Percentiles rank a stretch among this genome's conserved stretches.
These are phyloP conservation scores for Botrytis cinerea DNA, from an alignment of 2,329 filamentous ascomycete genomes.

Conservation along the genomic window DNA sequence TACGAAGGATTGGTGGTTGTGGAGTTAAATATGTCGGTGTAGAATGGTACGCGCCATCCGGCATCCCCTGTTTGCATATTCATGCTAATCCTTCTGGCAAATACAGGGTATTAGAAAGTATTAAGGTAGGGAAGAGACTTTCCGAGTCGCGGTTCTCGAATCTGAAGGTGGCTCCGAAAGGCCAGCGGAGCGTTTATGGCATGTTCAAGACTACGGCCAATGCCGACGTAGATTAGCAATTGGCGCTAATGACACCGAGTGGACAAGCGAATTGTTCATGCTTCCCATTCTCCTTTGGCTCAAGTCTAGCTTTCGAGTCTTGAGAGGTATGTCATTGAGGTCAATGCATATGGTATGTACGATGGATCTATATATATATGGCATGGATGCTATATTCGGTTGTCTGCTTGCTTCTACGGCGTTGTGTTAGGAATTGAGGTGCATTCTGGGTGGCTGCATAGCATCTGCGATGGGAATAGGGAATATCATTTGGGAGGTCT, in stretches of 20 bases:
- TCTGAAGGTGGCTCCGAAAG: constrained; percentile 60
- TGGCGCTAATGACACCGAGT: constrained; percentile 17
- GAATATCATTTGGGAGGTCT: not conserved
- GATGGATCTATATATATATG: constrained; percentile 25
- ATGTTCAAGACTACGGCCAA: constrained; percentile 45
- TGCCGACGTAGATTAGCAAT: constrained; percentile 23
- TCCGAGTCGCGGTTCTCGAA: constrained; percentile 72
- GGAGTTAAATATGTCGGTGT: constrained; percentile 77
- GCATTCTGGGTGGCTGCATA: constrained; percentile 28
- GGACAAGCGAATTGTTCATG: constrained; percentile 15
- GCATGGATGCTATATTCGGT: constrained; percentile 27
- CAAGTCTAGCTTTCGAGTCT: constrained; percentile 14
- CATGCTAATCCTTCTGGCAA: constrained; percentile 20
- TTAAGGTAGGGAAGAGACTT: constrained; percentile 72
- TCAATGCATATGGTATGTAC: constrained; percentile 25
- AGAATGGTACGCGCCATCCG: constrained; percentile 63
- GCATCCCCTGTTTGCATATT: constrained; percentile 22
- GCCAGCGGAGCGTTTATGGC: constrained; percentile 65
- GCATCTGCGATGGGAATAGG: constrained; percentile 24
- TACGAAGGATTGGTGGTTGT: constrained; percentile 64
- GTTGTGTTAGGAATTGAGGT: constrained; percentile 27
- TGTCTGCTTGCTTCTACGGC: constrained; percentile 26
- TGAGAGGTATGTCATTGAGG: constrained; percentile 21
- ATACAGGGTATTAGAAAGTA: constrained; percentile 75
- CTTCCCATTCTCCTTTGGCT: not conserved